These are phyloP conservation scores for Pythium pyrilobum DNA, from an alignment of 352 stramenopile species.

Conservation along the genomic window DNA sequence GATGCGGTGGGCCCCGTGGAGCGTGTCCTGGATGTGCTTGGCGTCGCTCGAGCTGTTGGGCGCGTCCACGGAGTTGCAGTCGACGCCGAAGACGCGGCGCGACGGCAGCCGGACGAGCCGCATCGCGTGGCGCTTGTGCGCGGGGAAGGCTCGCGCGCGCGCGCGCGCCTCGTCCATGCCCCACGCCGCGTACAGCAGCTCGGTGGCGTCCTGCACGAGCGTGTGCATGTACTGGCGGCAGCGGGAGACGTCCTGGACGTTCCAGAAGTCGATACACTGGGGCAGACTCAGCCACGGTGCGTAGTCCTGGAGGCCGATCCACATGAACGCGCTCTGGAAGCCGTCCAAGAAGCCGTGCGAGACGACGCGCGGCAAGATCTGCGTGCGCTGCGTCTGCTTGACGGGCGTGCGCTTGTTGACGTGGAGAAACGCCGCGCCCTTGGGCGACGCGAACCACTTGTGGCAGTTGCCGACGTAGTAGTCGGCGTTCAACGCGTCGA, in stretches of 20 bases:
- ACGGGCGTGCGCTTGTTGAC: slow-evolving; percentile 38
- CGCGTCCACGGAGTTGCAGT: slow-evolving; percentile 1
- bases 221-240: slow-evolving; percentile 67
- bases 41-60: slow-evolving; percentile 74
- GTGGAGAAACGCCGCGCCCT: slow-evolving; percentile 87
- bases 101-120: slow-evolving; percentile 66
- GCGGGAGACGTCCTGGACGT: slow-evolving; percentile 27
- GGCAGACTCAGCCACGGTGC: slow-evolving; percentile 81
- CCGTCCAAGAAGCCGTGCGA: slow-evolving; percentile 89
- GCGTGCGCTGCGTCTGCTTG: slow-evolving; percentile 1
- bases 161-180: slow-evolving; percentile 40
- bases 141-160: slow-evolving; percentile 27
- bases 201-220: slow-evolving; percentile 41
- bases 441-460: slow-evolving; percentile 92
- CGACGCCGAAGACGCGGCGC: slow-evolving; percentile 40
- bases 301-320: slow-evolving; percentile 92
- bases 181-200: slow-evolving; percentile 59
- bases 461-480: slow-evolving; percentile 94
- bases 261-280: slow-evolving; percentile 84
- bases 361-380: slow-evolving; percentile 74
- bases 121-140: slow-evolving; percentile 70
- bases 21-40: slow-evolving; percentile 88
- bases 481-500: slow-evolving; percentile 70
- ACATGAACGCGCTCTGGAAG: slow-evolving; percentile 91
- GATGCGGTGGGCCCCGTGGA: slow-evolving; percentile 74